Evolutionary conservation across 2,329 filamentous ascomycete genomes (phyloP).

Genomic region (Trichoderma breve): DNA sequence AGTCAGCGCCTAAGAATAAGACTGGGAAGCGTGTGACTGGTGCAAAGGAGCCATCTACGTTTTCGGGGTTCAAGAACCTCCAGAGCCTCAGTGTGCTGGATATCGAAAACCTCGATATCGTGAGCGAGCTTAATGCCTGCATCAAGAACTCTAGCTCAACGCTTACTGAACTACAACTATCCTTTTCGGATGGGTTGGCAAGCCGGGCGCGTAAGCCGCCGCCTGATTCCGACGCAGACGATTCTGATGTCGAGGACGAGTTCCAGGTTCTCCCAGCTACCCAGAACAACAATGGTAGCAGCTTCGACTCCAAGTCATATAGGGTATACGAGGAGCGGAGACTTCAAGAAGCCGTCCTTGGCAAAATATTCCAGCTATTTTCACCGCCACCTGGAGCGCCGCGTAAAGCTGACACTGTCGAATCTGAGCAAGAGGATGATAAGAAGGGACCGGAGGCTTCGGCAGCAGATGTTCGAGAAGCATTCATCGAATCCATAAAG

Average conservation of each 20-base stretch:
- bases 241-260: slow-evolving; percentile 56
- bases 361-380: slow-evolving; percentile 53
- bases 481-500: slow-evolving; percentile 37
- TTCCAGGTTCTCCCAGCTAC: slow-evolving; percentile 45
- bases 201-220: slow-evolving; percentile 38
- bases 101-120: slow-evolving; percentile 56
- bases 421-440: slow-evolving; percentile 21
- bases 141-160: slow-evolving; percentile 54
- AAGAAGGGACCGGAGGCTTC: slow-evolving; percentile 26
- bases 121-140: slow-evolving; percentile 55
- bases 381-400: slow-evolving; percentile 38
- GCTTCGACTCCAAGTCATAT: slow-evolving; percentile 43
- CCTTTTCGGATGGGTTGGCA: slow-evolving; percentile 55
- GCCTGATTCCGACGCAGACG: slow-evolving; percentile 43
- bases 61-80: slow-evolving; percentile 57
- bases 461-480: slow-evolving; percentile 29
- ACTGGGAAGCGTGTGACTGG: slow-evolving; percentile 32
- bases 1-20: slow-evolving; percentile 37
- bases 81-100: slow-evolving; percentile 56
- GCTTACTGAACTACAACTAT: slow-evolving; percentile 54
- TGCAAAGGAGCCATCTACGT: slow-evolving; percentile 47
- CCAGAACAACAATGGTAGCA: slow-evolving; percentile 27
- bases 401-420: slow-evolving; percentile 26
- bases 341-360: slow-evolving; percentile 52
- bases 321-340: slow-evolving; percentile 54